These are phyloP conservation scores for Pyrenula massariospora DNA, from an alignment of 495 filamentous ascomycete genomes.

Conservation along the genomic window DNA sequence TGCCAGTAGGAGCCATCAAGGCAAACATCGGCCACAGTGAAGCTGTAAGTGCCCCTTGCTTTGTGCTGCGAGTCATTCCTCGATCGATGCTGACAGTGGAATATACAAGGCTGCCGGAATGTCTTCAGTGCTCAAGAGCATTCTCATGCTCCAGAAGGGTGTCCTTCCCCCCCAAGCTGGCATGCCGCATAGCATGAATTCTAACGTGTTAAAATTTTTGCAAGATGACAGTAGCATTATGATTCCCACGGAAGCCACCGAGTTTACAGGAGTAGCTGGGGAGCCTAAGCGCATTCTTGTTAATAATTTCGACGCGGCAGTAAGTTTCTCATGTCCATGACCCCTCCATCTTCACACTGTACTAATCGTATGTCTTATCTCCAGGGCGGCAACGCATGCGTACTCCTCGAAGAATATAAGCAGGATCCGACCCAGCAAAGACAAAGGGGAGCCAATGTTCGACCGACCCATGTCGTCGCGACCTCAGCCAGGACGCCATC, in stretches of 20 bases:
- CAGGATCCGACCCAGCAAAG: slow-evolving; percentile 5
- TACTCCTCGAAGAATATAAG: slow-evolving; percentile 24
- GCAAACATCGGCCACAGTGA: slow-evolving; percentile 25
- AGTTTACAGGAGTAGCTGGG: slow-evolving; percentile 7
- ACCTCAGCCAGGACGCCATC: slow-evolving; percentile 22
- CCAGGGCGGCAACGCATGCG: slow-evolving; percentile 20
- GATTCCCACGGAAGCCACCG: slow-evolving; percentile 8
- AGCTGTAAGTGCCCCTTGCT: slow-evolving; percentile 11
- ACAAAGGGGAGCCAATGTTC: slow-evolving; percentile 15
- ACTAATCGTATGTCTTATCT: not conserved
- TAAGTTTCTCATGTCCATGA: slow-evolving; percentile 1
- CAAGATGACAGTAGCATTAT: slow-evolving; percentile 10
- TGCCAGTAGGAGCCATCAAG: slow-evolving; percentile 21
- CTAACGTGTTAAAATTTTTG: slow-evolving; percentile 9
- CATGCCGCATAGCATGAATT: slow-evolving; percentile 13
- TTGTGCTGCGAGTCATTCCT: slow-evolving; percentile 25
- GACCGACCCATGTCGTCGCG: slow-evolving; percentile 13
- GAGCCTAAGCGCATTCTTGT: slow-evolving; percentile 16
- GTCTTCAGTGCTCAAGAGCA: slow-evolving; percentile 15
- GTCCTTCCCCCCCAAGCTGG: slow-evolving; percentile 21
- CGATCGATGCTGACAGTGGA: slow-evolving; percentile 19
- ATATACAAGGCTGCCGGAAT: slow-evolving; percentile 13
- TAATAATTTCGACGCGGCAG: slow-evolving; percentile 25
- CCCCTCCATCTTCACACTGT: not conserved
- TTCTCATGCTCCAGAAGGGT: slow-evolving; percentile 25